These are phyloP conservation scores for Pyrus pyrifolia DNA, from an alignment of 306 rosid species.

Conservation along the genomic window DNA sequence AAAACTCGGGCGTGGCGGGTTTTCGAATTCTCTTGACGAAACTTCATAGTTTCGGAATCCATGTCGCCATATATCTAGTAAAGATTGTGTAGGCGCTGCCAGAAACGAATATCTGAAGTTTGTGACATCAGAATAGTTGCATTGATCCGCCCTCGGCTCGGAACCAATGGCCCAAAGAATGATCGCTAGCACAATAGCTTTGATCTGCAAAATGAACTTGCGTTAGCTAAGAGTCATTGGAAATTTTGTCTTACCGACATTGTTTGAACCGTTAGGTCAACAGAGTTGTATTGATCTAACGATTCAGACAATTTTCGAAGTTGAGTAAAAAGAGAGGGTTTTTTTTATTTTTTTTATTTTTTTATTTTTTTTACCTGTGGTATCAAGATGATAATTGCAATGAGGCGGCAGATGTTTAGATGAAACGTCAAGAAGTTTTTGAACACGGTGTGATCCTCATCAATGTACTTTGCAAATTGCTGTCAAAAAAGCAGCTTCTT, in stretches of 20 bases:
- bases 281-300: background rate
- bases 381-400: constrained; percentile 28
- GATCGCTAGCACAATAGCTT: constrained; percentile 17
- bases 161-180: constrained; percentile 24
- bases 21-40: background rate
- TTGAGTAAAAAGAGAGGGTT: background rate
- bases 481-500: constrained; percentile 3
- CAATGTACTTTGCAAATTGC: constrained; percentile 31
- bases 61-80: background rate
- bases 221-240: background rate
- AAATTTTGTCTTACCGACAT: background rate
- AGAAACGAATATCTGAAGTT: constrained; percentile 39
- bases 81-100: constrained; percentile 7
- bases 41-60: constrained; percentile 6
- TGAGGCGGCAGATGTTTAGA: constrained; percentile 26
- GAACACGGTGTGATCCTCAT: constrained; percentile 13
- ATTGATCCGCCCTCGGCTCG: constrained; percentile 10
- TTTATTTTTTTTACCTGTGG: constrained; percentile 44
- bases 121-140: constrained; percentile 12
- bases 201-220: constrained; percentile 26
- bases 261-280: background rate
- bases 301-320: background rate
- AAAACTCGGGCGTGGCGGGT: constrained; percentile 3
- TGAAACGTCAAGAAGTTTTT: constrained; percentile 29
- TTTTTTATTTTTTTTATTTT: background rate